Base-by-base conservation (phyloP, 352 stramenopile species). In the Phytophthora pini region DNA sequence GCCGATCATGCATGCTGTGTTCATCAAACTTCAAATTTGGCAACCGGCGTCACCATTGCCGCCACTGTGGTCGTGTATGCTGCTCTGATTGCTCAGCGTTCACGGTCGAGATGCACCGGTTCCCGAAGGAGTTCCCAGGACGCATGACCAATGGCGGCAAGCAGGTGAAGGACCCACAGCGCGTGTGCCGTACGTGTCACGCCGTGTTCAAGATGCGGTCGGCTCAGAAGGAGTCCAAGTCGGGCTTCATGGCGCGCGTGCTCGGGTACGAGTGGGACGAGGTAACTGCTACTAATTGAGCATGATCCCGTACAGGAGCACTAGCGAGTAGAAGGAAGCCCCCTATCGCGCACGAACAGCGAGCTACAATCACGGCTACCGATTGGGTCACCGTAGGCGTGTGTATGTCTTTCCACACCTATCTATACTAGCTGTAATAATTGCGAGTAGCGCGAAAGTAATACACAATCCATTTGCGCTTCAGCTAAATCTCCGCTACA, bases 191-290 rank as follows among this genome's bases (percentile, higher is more conserved):
- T 41, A 91, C 87, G 48, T 95, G 87, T 53, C 80, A 94, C 65
- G 84, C 79, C 43, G 85, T 95, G 56, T 95, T 95, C 69, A 95
- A 95, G 70, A 88, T 91, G 74, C 85, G 85, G 9, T 72, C 71
- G 26, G 83, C 82, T 52, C 84, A 93, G 68, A 94, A 93, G 47
- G 85, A 95, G 68, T 88, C 79, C 61, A 95, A 93, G 74, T 90
- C 77, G 24, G 85, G 85, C 55, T 93, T 93, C 61, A 90, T 95
- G 68, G 85, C 84, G 44, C 80, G 82, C 39, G 84, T 92, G 55
- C 77, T 93, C 22, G 85, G 85, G 46, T 92, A 94, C 74, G 87
- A 95, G 64, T 95, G 87, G 85, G 87, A 95, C 54, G 85, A 95
- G 69, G 75, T 93, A 44, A 84, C 81, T 50, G 64, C 68, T 60